Base-by-base conservation (phyloP, 306 rosid species). In the Vigna unguiculata region DNA sequence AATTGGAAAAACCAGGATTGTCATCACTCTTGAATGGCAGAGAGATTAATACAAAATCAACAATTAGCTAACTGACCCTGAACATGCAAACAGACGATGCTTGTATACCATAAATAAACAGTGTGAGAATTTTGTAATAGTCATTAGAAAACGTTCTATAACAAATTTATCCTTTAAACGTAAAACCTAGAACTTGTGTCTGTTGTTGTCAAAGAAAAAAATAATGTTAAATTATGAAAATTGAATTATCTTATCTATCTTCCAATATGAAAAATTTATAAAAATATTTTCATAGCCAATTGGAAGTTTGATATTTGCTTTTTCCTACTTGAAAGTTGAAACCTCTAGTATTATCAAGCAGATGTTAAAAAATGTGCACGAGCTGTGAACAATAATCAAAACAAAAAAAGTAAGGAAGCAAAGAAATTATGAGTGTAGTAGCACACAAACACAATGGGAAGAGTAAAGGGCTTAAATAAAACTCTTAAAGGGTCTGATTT, bases 31-130 rank as follows among this genome's bases (percentile, higher is more conserved):
- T 86, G 75, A 88, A 78, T 25, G 85, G 89, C 55, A 87, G 89
- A 85, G n/a, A n/a, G n/a, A n/a, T n/a, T n/a, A n/a, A n/a, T 69
- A 95, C 77, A 82, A 95, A 92, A 83, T 95, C 99, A 62, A 92
- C 87, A 10, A 89, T 75, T n/a, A 84, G 82, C 82, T 65, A 69
- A 36, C 84, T n/a, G 85, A 90, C 61, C 90, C 90, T 86, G 76
- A 75, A 43, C 82, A 86, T 68, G 69, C 80, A 76, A 72, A 81
- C 36, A 64, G 16, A 78, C 75, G 75, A 75, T 78, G 57, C 11
- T 70, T 30, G 2, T 9, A 51, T 75, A 75, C 40, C 32, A 28
- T 28, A 28, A 72, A 62, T 34, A 34, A 69, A 61, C 9, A 24
- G 60, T 77, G 43, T 22, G 52, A 30, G 59, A 68, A 51, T 41